Percentiles rank a stretch among this genome's conserved stretches.
phyloP scores from a whole-genome alignment of 306 rosid species.

The Citrullus mucosospermus region DNA sequence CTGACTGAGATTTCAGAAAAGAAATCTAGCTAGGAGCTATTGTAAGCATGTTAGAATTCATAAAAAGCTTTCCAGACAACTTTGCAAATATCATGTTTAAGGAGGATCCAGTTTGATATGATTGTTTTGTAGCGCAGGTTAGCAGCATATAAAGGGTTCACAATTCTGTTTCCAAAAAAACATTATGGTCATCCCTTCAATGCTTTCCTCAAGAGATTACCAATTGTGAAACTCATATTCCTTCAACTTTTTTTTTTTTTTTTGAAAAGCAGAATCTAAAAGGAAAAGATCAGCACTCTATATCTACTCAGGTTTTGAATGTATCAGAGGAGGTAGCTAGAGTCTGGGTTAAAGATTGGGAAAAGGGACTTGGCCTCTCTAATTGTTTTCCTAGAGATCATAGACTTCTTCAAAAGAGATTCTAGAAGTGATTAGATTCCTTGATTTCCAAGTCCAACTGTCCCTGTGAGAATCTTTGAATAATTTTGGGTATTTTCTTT shows the following conservation, averaged over 20 bases:
- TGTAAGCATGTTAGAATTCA: not conserved
- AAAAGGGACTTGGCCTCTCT: not conserved
- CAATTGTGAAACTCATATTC: not conserved
- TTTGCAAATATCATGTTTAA: not conserved
- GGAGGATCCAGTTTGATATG: not conserved
- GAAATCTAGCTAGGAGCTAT: not conserved
- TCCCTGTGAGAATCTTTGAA: not conserved
- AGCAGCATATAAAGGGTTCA: not conserved
- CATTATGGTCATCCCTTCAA: not conserved
- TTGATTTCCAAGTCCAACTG: not conserved
- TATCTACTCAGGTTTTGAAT: not conserved
- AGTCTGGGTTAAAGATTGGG: not conserved
- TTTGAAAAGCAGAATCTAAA: not conserved
- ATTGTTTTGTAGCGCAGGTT: not conserved
- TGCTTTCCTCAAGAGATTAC: not conserved
- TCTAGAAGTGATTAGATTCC: not conserved
- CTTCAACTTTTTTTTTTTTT: not conserved
- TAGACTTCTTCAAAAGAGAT: not conserved
- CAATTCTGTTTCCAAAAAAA: not conserved
- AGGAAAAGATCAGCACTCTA: not conserved
- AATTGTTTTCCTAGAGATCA: not conserved
- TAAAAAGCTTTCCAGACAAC: not conserved
- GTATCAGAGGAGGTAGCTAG: not conserved
- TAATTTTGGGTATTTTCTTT: not conserved
- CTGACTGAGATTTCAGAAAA: not conserved